These are phyloP conservation scores for Pestalotiopsis fici DNA, from an alignment of 2,329 filamentous ascomycete species.

Conservation along the genomic window DNA sequence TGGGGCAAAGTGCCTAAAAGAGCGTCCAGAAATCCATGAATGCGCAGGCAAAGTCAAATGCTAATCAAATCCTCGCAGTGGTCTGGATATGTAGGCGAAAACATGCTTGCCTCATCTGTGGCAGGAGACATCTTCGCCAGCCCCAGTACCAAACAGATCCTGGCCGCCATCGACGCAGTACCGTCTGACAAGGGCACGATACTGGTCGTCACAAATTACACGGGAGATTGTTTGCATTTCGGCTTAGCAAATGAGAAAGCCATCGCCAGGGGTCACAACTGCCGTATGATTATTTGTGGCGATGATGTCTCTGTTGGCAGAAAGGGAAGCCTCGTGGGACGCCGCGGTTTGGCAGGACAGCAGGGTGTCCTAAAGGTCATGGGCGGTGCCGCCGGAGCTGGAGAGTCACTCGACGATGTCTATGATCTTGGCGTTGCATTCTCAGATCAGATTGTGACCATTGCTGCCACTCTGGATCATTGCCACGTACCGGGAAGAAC, in stretches of 20 bases:
- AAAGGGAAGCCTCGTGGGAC: slow-evolving; percentile 58
- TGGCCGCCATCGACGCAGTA: slow-evolving; percentile 56
- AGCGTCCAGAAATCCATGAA: too few relatives aligned
- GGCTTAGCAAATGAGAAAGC: slow-evolving; percentile 61
- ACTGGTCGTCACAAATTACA: slow-evolving; percentile 66
- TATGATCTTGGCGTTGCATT: slow-evolving; percentile 52
- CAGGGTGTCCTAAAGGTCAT: slow-evolving; percentile 60
- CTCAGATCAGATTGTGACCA: slow-evolving; percentile 54
- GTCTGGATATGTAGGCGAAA: slow-evolving; percentile 63
- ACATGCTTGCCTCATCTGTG: slow-evolving; percentile 62
- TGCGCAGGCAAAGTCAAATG: too few relatives aligned
- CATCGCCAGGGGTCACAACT: slow-evolving; percentile 52
- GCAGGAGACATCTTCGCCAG: slow-evolving; percentile 65
- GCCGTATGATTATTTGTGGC: slow-evolving; percentile 61
- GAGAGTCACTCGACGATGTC: slow-evolving; percentile 49
- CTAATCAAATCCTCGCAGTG: slow-evolving; percentile 31
- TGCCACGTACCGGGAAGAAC: slow-evolving; percentile 58
- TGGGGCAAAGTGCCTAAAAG: too few relatives aligned
- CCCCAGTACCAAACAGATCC: slow-evolving; percentile 63
- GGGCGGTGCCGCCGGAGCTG: slow-evolving; percentile 49
- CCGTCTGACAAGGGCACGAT: slow-evolving; percentile 58
- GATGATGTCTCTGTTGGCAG: slow-evolving; percentile 67
- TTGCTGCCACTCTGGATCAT: slow-evolving; percentile 60
- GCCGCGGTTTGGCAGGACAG: slow-evolving; percentile 63
- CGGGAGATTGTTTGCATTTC: slow-evolving; percentile 64